A percentile compares a stretch with the other conserved stretches of the same genome.
phyloP scores from a whole-genome alignment of 1,284 basidiomycete species.

The Fomitopsis schrenkii region DNA sequence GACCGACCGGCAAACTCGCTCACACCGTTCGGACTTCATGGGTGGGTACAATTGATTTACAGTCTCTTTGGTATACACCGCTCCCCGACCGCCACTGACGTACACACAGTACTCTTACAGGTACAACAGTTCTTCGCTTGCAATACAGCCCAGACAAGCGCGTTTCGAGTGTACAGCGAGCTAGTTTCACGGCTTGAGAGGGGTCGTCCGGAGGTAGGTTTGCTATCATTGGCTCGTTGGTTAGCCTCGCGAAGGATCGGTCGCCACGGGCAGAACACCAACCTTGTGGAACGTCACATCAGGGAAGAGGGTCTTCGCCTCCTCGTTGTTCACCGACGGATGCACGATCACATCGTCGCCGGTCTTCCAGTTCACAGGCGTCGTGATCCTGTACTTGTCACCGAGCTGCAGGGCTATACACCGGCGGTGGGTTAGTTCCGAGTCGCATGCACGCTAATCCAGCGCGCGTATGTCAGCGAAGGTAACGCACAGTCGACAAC shows the following conservation, averaged over 20 bases:
- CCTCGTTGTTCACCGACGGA: constrained; percentile 80
- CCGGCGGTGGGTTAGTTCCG: constrained; percentile 3
- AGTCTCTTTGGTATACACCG: neutral
- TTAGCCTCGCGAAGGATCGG: neutral
- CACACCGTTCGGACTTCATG: constrained; percentile 23
- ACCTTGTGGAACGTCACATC: constrained; percentile 67
- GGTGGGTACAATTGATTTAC: neutral
- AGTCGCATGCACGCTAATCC: neutral
- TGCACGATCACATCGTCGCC: constrained; percentile 96
- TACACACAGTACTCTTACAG: neutral
- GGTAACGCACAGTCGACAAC: constrained; percentile 60
- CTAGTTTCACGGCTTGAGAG: constrained; percentile 37
- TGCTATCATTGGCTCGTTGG: constrained; percentile 24
- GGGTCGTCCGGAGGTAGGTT: constrained; percentile 77
- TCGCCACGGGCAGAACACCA: constrained; percentile 1
- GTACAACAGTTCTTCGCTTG: neutral
- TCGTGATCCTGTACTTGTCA: constrained; percentile 85
- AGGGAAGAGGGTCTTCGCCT: constrained; percentile 88
- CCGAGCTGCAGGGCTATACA: constrained; percentile 80
- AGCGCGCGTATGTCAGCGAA: neutral
- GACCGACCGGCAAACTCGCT: neutral
- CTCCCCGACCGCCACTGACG: neutral
- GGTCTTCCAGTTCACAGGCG: constrained; percentile 92
- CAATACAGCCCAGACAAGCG: neutral
- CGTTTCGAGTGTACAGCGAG: neutral